phyloP scores from a whole-genome alignment of 208 protist species.

The Wallacemonas sp. region DNA sequence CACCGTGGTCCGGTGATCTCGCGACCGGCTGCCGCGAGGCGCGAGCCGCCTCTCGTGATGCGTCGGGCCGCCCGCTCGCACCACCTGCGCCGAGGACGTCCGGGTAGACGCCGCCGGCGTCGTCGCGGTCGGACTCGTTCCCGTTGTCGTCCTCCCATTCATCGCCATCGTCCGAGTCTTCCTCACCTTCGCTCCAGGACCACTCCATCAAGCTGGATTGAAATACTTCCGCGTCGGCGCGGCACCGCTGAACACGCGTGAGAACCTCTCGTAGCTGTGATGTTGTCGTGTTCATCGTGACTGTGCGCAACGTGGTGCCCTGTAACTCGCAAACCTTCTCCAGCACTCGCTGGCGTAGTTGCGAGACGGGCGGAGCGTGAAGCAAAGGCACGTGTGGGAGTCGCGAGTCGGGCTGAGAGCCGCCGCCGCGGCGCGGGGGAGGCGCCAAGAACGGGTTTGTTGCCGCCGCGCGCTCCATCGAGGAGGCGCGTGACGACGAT shows the following conservation, averaged over 20 bases:
- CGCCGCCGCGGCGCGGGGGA: too few relatives aligned
- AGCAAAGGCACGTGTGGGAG: not conserved
- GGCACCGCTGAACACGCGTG: not conserved
- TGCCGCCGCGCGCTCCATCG: not conserved
- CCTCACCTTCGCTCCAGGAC: not conserved
- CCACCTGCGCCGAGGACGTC: not conserved
- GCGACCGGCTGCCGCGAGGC: too few relatives aligned
- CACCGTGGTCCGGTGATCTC: too few relatives aligned
- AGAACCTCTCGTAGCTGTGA: not conserved
- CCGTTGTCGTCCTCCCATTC: conserved; percentile 4
- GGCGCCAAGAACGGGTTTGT: not conserved
- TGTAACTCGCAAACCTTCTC: conserved; percentile 6
- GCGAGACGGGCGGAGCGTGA: not conserved
- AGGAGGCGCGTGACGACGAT: too few relatives aligned
- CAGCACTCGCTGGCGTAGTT: not conserved
- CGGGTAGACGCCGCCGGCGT: not conserved
- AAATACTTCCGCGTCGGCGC: conserved; percentile 7
- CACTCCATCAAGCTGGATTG: conserved; percentile 11
- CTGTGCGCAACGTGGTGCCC: not conserved
- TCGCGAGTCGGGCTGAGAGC: too few relatives aligned
- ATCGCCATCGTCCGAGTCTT: not conserved
- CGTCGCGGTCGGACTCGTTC: not conserved
- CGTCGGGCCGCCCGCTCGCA: not conserved
- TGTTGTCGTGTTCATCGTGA: not conserved
- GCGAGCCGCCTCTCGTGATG: not conserved